phyloP scores from a whole-genome alignment of 805 yeast genomes.

The Barnettozyma vustinii region DNA sequence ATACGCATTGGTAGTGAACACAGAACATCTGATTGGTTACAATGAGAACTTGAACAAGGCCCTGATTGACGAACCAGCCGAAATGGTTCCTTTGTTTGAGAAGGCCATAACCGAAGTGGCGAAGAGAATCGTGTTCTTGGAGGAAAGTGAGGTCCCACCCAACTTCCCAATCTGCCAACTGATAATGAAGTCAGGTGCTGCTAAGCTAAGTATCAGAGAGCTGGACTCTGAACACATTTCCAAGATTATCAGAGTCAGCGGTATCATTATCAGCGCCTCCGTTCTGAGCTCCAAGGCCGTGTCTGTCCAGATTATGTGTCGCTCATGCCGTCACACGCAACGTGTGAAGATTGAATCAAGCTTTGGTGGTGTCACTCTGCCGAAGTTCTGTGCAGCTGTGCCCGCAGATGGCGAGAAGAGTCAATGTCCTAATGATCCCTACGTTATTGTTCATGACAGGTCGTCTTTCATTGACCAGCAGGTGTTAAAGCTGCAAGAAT shows the following conservation, averaged over 20 bases:
- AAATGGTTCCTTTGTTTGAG: slow-evolving; percentile 82
- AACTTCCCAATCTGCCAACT: slow-evolving; percentile 81
- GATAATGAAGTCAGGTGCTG: slow-evolving; percentile 67
- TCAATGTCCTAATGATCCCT: slow-evolving; percentile 88
- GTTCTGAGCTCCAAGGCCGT: slow-evolving; percentile 87
- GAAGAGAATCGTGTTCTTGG: slow-evolving; percentile 47
- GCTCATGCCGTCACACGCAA: slow-evolving; percentile 79
- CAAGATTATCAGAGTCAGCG: slow-evolving; percentile 84
- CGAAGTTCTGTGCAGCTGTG: slow-evolving; percentile 59
- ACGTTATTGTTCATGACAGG: slow-evolving; percentile 87
- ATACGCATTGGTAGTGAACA: slow-evolving; percentile 66
- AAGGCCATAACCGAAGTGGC: slow-evolving; percentile 83
- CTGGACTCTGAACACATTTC: slow-evolving; percentile 85
- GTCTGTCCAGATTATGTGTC: slow-evolving; percentile 75
- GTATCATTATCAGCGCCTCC: slow-evolving; percentile 88
- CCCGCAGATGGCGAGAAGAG: slow-evolving; percentile 46
- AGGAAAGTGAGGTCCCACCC: slow-evolving; percentile 41
- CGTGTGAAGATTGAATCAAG: slow-evolving; percentile 57
- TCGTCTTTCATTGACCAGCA: slow-evolving; percentile 95
- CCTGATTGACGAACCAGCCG: slow-evolving; percentile 80
- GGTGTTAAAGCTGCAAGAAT: slow-evolving; percentile 85
- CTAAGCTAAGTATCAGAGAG: slow-evolving; percentile 68
- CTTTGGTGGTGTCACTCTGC: slow-evolving; percentile 65
- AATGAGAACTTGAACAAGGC: slow-evolving; percentile 86
- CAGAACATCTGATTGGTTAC: slow-evolving; percentile 81